These are phyloP conservation scores for Phylloporus scabripes DNA, from an alignment of 768 basidiomycete genomes.

Conservation along the genomic window DNA sequence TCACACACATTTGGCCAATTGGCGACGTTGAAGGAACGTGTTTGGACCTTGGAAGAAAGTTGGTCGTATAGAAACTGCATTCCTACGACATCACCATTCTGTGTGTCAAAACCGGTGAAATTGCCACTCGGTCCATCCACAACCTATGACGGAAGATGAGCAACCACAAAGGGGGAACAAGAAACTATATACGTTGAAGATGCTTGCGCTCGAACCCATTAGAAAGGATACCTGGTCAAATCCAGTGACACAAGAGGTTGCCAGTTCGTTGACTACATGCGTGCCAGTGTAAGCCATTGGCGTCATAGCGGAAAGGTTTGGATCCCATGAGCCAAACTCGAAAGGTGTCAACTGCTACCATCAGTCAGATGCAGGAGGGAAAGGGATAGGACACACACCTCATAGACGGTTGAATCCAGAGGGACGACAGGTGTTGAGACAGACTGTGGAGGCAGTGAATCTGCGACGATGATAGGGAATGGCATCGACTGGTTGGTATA, in stretches of 20 bases:
- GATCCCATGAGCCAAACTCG: slow-evolving; percentile 73
- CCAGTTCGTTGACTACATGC: slow-evolving; percentile 48
- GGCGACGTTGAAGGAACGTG: slow-evolving; percentile 53
- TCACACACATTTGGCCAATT: slow-evolving; percentile 57
- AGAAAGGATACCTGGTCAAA: slow-evolving; percentile 74
- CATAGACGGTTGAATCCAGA: slow-evolving; percentile 48
- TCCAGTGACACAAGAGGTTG: slow-evolving; percentile 60
- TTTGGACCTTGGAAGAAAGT: slow-evolving; percentile 40
- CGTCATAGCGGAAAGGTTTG: slow-evolving; percentile 62
- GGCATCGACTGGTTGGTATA: slow-evolving; percentile 50
- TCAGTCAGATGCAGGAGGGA: slow-evolving; percentile 5
- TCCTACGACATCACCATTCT: slow-evolving; percentile 15
- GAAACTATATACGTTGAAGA: slow-evolving; percentile 49
- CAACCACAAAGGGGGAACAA: neutral
- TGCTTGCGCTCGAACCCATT: slow-evolving; percentile 67
- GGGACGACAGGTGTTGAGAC: slow-evolving; percentile 37
- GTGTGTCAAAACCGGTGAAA: slow-evolving; percentile 21
- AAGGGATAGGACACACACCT: slow-evolving; percentile 36
- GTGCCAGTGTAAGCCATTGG: slow-evolving; percentile 64
- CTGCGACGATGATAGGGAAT: slow-evolving; percentile 60
- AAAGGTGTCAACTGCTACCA: slow-evolving; percentile 47
- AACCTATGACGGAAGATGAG: slow-evolving; percentile 34
- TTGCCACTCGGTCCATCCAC: slow-evolving; percentile 39
- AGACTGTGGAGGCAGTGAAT: slow-evolving; percentile 46
- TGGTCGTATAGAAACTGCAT: slow-evolving; percentile 48